phyloP scores from a whole-genome alignment of 164 flowering plant genomes.

The Kingdonia uniflora region DNA sequence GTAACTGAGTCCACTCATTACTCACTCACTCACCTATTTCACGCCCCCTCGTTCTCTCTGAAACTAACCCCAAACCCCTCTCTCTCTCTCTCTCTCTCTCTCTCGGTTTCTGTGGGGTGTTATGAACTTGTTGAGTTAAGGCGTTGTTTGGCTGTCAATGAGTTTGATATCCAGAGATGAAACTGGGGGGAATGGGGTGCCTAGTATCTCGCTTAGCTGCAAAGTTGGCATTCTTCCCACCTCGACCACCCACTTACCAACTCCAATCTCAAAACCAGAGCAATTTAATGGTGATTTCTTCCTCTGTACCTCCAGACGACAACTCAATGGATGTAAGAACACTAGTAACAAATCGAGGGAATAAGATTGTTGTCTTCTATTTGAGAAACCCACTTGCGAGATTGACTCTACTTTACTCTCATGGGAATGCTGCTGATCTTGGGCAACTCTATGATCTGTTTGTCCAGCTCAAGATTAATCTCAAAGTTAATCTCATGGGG shows the following conservation, averaged over 20 bases:
- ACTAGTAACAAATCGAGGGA: conserved; percentile 64
- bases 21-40: too few relatives aligned
- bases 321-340: conserved; percentile 50
- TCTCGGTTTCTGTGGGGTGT: too few relatives aligned
- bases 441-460: conserved; percentile 94
- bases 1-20: too few relatives aligned
- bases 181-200: conserved; percentile 56
- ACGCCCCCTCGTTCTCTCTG: too few relatives aligned
- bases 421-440: conserved; percentile 96
- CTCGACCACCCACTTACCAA: conserved; percentile 70
- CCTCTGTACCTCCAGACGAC: conserved; percentile 40
- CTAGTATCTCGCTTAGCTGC: conserved; percentile 60
- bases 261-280: conserved; percentile 45
- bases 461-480: conserved; percentile 85
- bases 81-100: too few relatives aligned
- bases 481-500: conserved; percentile 93
- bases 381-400: conserved; percentile 74
- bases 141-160: too few relatives aligned
- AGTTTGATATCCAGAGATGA: too few relatives aligned
- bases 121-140: too few relatives aligned
- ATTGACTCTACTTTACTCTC: conserved; percentile 82
- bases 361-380: conserved; percentile 78
- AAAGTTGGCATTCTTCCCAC: conserved; percentile 87
- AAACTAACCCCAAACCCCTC: too few relatives aligned
- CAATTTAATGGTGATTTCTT: conserved; percentile 32